Conservation (phyloP, 129 eudicot species). For the Ambrosia trifida region DNA sequence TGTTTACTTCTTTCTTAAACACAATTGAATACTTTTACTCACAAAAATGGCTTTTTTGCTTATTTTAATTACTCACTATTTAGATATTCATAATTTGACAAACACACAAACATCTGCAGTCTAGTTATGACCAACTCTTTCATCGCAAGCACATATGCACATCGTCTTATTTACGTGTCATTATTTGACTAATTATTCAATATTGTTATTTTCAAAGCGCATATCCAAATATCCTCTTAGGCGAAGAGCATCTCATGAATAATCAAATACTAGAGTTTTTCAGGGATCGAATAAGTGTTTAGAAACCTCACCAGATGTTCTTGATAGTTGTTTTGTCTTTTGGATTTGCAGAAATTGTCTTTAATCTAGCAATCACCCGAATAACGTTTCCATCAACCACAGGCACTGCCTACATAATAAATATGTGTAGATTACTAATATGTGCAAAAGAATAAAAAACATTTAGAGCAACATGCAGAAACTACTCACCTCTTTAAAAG, state of each 20-base stretch:
- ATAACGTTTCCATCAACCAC: constrained; percentile 97
- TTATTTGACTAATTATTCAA: not conserved
- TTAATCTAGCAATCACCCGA: constrained; percentile 84
- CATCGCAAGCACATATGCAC: not conserved
- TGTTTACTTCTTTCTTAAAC: not conserved
- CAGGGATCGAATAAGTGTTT: not conserved
- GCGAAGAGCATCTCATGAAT: not conserved
- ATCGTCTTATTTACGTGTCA: not conserved
- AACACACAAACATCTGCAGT: not conserved
- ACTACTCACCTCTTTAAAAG: constrained; percentile 64
- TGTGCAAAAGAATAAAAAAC: not conserved
- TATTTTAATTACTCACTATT: not conserved
- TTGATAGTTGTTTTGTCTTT: constrained; percentile 59
- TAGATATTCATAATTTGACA: not conserved
- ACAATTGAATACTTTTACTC: not conserved
- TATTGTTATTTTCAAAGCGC: not conserved
- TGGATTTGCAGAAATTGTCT: constrained; percentile 92
- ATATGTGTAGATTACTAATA: not conserved
- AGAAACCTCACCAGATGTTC: constrained; percentile 62
- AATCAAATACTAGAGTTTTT: not conserved
- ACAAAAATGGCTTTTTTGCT: not conserved
- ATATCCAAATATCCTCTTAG: not conserved
- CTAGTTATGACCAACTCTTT: not conserved
- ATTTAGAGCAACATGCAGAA: not conserved
- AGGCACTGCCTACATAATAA: constrained; percentile 69